Base-by-base conservation (phyloP, 495 filamentous ascomycete species). In the Penicillium longicatenatum region DNA sequence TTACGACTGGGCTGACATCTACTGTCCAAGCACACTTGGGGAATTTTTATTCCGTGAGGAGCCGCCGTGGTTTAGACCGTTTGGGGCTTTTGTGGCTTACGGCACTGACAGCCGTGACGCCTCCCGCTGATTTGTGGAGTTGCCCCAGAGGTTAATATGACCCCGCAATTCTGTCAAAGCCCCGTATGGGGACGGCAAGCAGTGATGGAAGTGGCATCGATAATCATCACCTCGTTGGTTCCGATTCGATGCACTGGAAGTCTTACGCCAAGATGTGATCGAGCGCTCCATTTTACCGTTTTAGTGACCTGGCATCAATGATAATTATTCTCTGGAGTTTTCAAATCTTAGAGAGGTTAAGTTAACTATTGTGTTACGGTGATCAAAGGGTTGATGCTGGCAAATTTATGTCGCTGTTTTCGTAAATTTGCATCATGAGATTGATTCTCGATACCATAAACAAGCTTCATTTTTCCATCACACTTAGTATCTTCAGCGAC, bases 211-310 rank as follows among this genome's bases (percentile, higher is more conserved):
- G 3, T 1, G 26, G 26, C 26, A 26, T 26, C 26, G 26, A 26
- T 35, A 3, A 35, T 35, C 4, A 21, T 20, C n/a, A 3, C 17
- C 17, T 44, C 12, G 0, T 20, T 20, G 41, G 11, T 1, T 35
- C 9, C 21, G 41, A 44, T 20, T 44, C n/a, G 17, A 44, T 21
- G n/a, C 17, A 41, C 37, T 17, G 37, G 20, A 3, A 21, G 1
- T 44, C 16, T 44, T 11, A 44, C 10, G 41, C 41, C 41, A 44
- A 44, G 41, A 44, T 20, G 3, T 6, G 6, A 21, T 20, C 17
- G 20, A 44, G 41, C 20, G 41, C n/a, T 16, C 70, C 4, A 74
- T 81, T 35, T 35, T 14, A 35, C 31, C 31, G 7, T 35, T 35
- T 35, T 35, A 10, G 10, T 35, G 31, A 4, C 31, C 31, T 35